Base-by-base conservation (phyloP, 768 basidiomycete genomes). In the Multifurca ochricompacta region DNA sequence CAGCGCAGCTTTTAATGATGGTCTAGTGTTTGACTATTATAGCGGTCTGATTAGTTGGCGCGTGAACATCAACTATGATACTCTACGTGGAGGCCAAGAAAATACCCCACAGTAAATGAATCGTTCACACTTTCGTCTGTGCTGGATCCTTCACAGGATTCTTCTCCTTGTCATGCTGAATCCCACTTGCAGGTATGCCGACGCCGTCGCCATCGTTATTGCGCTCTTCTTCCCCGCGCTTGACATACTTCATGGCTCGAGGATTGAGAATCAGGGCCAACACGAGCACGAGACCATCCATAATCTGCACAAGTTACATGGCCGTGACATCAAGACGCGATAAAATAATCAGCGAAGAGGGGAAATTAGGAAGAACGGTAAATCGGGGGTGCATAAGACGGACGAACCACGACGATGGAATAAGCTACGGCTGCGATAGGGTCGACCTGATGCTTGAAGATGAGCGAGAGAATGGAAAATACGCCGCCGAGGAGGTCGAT, bases 401-500 rank as follows among this genome's bases (percentile, higher is more conserved):
- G 31, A 62, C 62, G 31, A 47, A 85, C 82, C 27, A 83, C 69
- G 21, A 90, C 85, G 13, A 80, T 66, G 13, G 77, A 70, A 64
- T 87, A 90, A 1, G 79, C 73, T 30, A 83, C 69, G 3, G 75
- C 77, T 1, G 85, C 85, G 19, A 85, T 69, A 9, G 76, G 67
- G 63, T 90, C 85, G 54, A 89, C 81, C 8, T 77, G 62, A 5
- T 67, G 66, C 59, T 82, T 80, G 70, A 88, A 87, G 31, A 71
- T 75, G n/a, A 90, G 73, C 25, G 83, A 85, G 6, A 87, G 70
- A 56, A 79, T 73, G 51, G 78, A 83, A 69, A 88, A 88, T 2
- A 90, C 67, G 5, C 78, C 82, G 28, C 87, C 89, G 8, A 80
- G 64, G 50, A 82, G 73, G 63, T 92, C 89, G 47, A 91, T 73